Percentiles rank a stretch among this genome's conserved stretches.
These are phyloP conservation scores for Amorphotheca resinae DNA, from an alignment of 495 filamentous ascomycete species.

Conservation along the genomic window DNA sequence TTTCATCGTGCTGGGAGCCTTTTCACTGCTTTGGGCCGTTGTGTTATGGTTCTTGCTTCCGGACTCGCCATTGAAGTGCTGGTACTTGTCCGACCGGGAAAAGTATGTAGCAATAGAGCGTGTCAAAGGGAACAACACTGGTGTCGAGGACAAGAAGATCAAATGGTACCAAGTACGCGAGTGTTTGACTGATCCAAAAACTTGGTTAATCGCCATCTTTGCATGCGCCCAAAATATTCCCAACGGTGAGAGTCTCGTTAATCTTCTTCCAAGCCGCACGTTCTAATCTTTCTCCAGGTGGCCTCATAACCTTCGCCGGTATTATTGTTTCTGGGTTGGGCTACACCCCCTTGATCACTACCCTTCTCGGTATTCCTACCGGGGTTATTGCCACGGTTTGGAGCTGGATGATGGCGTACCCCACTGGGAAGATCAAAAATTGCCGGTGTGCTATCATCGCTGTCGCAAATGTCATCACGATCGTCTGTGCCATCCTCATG, in stretches of 20 bases:
- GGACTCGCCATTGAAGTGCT: slow-evolving; percentile 38
- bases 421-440: background rate
- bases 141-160: slow-evolving; percentile 57
- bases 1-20: slow-evolving; percentile 46
- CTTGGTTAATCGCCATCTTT: slow-evolving; percentile 24
- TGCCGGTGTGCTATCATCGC: slow-evolving; percentile 1
- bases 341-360: slow-evolving; percentile 1
- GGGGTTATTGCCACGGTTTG: slow-evolving; percentile 1
- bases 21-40: slow-evolving; percentile 44
- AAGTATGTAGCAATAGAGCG: slow-evolving; percentile 47
- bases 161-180: slow-evolving; percentile 51
- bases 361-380: slow-evolving; percentile 6
- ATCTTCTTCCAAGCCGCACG: too few relatives aligned
- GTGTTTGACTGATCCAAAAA: slow-evolving; percentile 44
- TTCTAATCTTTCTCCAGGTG: too few relatives aligned
- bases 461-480: background rate
- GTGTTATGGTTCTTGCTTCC: slow-evolving; percentile 51
- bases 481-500: slow-evolving; percentile 1
- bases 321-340: slow-evolving; percentile 6
- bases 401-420: background rate
- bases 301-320: slow-evolving; percentile 4
- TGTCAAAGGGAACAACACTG: slow-evolving; percentile 51
- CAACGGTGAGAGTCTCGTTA: too few relatives aligned
- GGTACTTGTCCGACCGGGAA: slow-evolving; percentile 34
- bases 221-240: background rate